A percentile compares a stretch with the other conserved stretches of the same genome.
phyloP scores from a whole-genome alignment of 169 alveolate genomes.

The Blepharisma undulans region DNA sequence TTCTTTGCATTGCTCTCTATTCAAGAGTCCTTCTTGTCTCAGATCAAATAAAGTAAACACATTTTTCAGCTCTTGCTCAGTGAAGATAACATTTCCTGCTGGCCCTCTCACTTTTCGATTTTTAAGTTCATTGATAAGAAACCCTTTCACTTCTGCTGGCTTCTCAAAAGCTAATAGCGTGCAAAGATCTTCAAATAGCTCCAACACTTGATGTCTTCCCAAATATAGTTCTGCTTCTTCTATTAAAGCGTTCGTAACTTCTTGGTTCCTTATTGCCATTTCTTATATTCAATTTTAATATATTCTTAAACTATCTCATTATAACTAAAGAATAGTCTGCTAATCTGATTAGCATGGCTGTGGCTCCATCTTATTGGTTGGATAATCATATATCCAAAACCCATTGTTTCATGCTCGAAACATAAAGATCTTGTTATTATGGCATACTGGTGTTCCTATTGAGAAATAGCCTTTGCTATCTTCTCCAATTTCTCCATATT shows the following conservation, averaged over 20 bases:
- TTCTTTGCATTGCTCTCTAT: conserved; percentile 41
- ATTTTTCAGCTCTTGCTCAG: conserved; percentile 31
- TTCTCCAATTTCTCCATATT: not conserved
- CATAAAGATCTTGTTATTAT: not conserved
- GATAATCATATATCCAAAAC: not conserved
- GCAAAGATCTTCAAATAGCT: conserved; percentile 41
- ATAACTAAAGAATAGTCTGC: too few relatives aligned
- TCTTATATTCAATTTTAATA: not conserved
- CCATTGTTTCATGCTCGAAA: not conserved
- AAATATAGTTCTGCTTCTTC: conserved; percentile 28
- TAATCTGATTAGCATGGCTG: not conserved
- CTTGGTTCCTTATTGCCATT: conserved; percentile 25
- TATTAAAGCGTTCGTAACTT: conserved; percentile 28
- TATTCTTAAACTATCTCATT: not conserved
- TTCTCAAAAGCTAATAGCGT: conserved; percentile 15
- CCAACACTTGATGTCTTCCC: conserved; percentile 21
- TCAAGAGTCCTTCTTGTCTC: not conserved
- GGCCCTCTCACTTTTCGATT: conserved; percentile 32
- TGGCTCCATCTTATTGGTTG: not conserved
- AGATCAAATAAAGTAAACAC: conserved; percentile 37
- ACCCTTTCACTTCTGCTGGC: conserved; percentile 31
- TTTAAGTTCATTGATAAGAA: conserved; percentile 27
- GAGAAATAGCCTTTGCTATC: not conserved
- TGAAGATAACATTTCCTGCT: conserved; percentile 37
- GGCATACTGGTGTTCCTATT: not conserved